Base-by-base conservation (phyloP, 805 yeast genomes). In the Lachancea meyersii region DNA sequence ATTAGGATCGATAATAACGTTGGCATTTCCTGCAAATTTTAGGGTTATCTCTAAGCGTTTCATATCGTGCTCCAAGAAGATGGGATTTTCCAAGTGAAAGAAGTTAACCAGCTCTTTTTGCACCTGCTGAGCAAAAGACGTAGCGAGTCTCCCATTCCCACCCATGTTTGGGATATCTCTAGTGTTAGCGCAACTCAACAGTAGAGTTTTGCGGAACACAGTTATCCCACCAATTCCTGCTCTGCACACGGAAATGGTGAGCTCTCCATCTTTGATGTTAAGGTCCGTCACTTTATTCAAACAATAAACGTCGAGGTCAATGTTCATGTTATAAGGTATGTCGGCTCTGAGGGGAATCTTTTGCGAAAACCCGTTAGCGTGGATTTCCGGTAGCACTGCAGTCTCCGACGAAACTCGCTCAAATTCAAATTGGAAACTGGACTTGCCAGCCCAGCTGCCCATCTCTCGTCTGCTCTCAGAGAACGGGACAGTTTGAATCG, bases 361-460 rank as follows among this genome's bases (percentile, higher is more conserved):
- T 44, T 51, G 54, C 10, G 49, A n/a, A 4, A 59, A 14, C 2
- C 65, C 65, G 44, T 60, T 57, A 24, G 53, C 50, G 2, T 33
- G 8, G 2, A 52, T 28, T 4, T 35, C 23, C 13, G 55, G 58
- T 18, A 58, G 41, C 9, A 22, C 28, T 5, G 34, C 33, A 23
- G 30, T 31, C 6, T 42, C 41, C 14, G 28, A 11, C 41, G 45
- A 20, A 50, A 36, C 28, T 8, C 59, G 48, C 9, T 43, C 22
- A 3, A 57, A 35, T 1, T 19, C 7, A 35, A 53, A 57, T 10
- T 26, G 20, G 28, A 46, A 52, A 8, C 9, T 35, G 16, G 35
- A 32, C 13, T 35, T 16, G 4, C 41, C 41, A 34, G 26, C 32
- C 22, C 44, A 33, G 9, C 28, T 16, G 7, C 35, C 34, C 24